Base-by-base conservation (phyloP, 2,329 filamentous ascomycete genomes). In the Beauveria scarabaeidicola region DNA sequence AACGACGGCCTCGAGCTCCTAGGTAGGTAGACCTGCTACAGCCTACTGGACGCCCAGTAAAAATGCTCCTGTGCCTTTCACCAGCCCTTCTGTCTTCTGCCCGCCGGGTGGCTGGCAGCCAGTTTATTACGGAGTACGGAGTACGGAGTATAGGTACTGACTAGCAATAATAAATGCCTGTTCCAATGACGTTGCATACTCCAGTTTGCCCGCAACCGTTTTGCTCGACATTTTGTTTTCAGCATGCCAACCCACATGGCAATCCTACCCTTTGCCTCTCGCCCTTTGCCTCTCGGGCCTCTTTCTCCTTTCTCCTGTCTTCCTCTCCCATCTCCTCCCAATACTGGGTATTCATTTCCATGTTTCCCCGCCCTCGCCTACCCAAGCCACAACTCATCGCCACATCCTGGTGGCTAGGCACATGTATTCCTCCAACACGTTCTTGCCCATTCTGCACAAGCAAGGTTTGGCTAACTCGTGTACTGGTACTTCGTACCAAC, bases 161-260 rank as follows among this genome's bases (percentile, higher is more conserved):
- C 32, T 32, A 32, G 29, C 29, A 13, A 36, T 13, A 11, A 36
- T 13, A 11, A 36, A 46, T 55, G 52, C 41, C 17, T 40, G 50
- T 41, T n/a, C 7, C 52, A 40, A 56, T 56, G 53, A 56, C 43
- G 53, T 48, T 47, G 53, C 32, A 56, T 29, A 19, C 40, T n/a
- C 38, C 13, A 19, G 29, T 25, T 23, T 40, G 53, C 53, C 53
- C 53, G 53, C 43, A 56, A 56, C 38, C 53, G 53, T 48, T 56
- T 43, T 27, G 32, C 21, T n/a, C 25, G 40, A 36, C 9, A 17
- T n/a, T 17, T 25, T 56, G 41, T 25, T 55, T 47, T 47, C 52
- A 55, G 27, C 52, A 47, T 46, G 40, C 38, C 17, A 29, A 51
- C 11, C 10, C 43, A 11, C 43, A 44, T 44, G 44, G 44, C 15